Percentiles rank a stretch among this genome's conserved stretches.
Evolutionary conservation across 2,329 filamentous ascomycete species (phyloP).

Genomic region (Pseudopyrenochaeta lycopersici): DNA sequence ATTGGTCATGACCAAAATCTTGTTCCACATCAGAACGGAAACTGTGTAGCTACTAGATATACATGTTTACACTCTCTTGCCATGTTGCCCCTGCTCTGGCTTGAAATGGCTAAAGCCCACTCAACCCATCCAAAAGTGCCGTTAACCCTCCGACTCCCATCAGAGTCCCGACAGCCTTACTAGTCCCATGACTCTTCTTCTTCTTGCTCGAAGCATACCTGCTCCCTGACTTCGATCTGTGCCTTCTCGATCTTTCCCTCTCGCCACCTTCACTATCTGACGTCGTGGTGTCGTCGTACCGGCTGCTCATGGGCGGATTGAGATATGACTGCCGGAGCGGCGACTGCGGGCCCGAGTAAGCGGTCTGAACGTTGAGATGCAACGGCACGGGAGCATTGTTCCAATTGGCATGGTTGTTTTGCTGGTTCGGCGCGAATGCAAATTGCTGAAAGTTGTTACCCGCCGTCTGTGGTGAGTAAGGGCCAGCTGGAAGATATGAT

Average conservation of each 20-base stretch:
- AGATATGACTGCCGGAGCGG: conserved; percentile 25
- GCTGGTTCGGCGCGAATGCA: conserved; percentile 8
- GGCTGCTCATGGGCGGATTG: conserved; percentile 6
- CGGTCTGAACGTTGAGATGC: background rate
- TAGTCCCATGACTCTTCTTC: conserved; percentile 35
- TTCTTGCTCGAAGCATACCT: conserved; percentile 13
- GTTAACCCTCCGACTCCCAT: conserved; percentile 50
- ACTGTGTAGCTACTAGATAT: background rate
- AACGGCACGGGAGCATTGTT: conserved; percentile 6
- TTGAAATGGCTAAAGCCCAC: conserved; percentile 20
- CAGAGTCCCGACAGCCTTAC: conserved; percentile 42
- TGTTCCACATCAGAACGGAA: too few species aligned
- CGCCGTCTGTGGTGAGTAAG: conserved; percentile 5
- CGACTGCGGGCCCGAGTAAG: conserved; percentile 18
- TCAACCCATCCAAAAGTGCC: conserved; percentile 47
- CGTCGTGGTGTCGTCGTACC: conserved; percentile 27
- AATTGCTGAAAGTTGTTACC: conserved; percentile 11
- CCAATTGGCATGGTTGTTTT: conserved; percentile 5
- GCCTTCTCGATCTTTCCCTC: conserved; percentile 18
- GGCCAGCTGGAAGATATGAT: conserved; percentile 10
- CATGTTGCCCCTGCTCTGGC: background rate
- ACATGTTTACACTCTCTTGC: background rate
- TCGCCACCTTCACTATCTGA: conserved; percentile 35
- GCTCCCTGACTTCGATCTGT: conserved; percentile 22
- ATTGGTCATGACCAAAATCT: background rate